A percentile compares a stretch with the other conserved stretches of the same genome.
Evolutionary conservation across 805 yeast genomes (phyloP).

Genomic region (Danielia reshetovae): DNA sequence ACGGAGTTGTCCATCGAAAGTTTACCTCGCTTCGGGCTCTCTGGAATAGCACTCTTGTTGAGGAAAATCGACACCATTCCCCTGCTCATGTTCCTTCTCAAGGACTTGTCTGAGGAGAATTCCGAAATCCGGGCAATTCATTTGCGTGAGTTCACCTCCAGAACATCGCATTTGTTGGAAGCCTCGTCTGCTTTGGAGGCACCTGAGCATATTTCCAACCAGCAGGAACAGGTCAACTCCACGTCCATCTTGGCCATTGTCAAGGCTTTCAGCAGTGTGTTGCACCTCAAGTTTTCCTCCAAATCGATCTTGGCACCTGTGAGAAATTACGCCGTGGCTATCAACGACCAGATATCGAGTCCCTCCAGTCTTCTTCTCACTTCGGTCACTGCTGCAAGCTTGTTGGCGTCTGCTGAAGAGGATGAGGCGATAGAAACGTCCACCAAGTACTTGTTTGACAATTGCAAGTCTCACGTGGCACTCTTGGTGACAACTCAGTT

Average conservation of each 20-base stretch:
- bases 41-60: slow-evolving; percentile 26
- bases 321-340: slow-evolving; percentile 25
- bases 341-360: slow-evolving; percentile 29
- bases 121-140: slow-evolving; percentile 47
- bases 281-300: slow-evolving; percentile 25
- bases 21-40: slow-evolving; percentile 18
- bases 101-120: slow-evolving; percentile 17
- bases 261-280: slow-evolving; percentile 30
- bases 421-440: slow-evolving; percentile 16
- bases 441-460: slow-evolving; percentile 24
- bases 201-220: slow-evolving; percentile 16
- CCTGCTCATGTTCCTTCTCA: slow-evolving; percentile 30
- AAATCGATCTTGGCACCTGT: slow-evolving; percentile 30
- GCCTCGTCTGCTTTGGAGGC: slow-evolving; percentile 44
- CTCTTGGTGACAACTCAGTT: slow-evolving; percentile 15
- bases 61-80: slow-evolving; percentile 31
- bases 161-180: slow-evolving; percentile 67
- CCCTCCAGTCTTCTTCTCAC: slow-evolving; percentile 25
- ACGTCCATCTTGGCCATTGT: slow-evolving; percentile 33
- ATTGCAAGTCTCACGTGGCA: slow-evolving; percentile 29
- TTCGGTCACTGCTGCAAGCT: slow-evolving; percentile 13
- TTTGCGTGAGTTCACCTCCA: slow-evolving; percentile 55
- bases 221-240: slow-evolving; percentile 25
- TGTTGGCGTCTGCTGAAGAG: slow-evolving; percentile 6
- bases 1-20: slow-evolving; percentile 13